Base-by-base conservation (phyloP, 202 grass and related monocot species). In the Sporobolus alterniflorus region DNA sequence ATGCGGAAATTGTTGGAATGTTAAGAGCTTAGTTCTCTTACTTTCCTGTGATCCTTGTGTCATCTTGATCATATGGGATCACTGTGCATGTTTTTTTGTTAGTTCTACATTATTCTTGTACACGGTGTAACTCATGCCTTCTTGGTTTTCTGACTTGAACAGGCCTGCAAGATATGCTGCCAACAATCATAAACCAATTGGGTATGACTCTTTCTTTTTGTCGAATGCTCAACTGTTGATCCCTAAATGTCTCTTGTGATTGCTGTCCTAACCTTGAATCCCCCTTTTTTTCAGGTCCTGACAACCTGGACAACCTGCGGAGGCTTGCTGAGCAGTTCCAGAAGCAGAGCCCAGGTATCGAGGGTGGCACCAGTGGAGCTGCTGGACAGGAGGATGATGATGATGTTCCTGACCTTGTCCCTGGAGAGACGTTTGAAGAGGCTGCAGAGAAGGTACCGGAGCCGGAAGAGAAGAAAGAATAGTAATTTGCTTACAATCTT, bases 151-250 rank as follows among this genome's bases (percentile, higher is more conserved):
- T 64, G 59, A 69, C 31, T 81, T 84, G n/a, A 67, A 60, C 90
- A 97, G 95, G 92, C 69, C 85, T 97, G 21, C 90, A 97, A 81
- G 92, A 97, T 72, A 22, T 97, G 46, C 90, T 94, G 52, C 92
- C 92, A 25, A 82, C 87, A 47, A 93, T 94, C 28, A 98, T 98
- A 80, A 98, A 98, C 84, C 95, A 95, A 73, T 57, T 98, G 20
- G 90, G 92, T 94, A 89, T 22, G 77, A 9, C 15, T 44, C 68
- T 22, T 67, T 50, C 5, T 85, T 32, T 6, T 20, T 12, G 5
- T 51, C 21, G 20, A 30, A 63, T 74, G 64, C 52, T 11, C 39
- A 69, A 28, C 7, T 31, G 4, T 49, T 20, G 0, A 20, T 74
- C 2, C 59, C 14, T 75, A 7, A 79, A 47, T 56, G 13, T 14